phyloP scores from a whole-genome alignment of 352 stramenopile genomes.

The Pythium folliculosum region DNA sequence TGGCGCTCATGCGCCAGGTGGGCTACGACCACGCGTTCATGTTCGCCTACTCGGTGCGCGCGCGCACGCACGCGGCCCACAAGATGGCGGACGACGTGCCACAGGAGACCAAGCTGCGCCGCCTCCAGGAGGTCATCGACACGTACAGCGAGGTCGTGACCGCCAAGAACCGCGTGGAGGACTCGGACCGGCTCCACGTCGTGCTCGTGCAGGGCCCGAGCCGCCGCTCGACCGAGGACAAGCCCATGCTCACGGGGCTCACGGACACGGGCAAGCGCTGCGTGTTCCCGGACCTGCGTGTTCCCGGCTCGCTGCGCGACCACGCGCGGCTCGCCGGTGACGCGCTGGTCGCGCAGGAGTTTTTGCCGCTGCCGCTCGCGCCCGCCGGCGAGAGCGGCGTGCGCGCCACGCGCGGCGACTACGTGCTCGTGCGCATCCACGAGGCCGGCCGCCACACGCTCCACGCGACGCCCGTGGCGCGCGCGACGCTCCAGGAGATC shows the following conservation, averaged over 20 bases:
- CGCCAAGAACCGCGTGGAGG: conserved; percentile 88
- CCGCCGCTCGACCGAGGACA: conserved; percentile 71
- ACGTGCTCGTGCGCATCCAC: conserved; percentile 80
- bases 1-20: conserved; percentile 78
- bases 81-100: conserved; percentile 96
- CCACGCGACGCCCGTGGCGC: conserved; percentile 76
- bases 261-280: conserved; percentile 91
- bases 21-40: conserved; percentile 99
- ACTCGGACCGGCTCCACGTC: conserved; percentile 92
- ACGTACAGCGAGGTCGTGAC: conserved; percentile 92
- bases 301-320: conserved; percentile 52
- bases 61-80: conserved; percentile 94
- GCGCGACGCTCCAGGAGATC: conserved; percentile 73
- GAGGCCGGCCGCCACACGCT: conserved; percentile 84
- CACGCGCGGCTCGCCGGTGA: conserved; percentile 44
- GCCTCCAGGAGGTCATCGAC: conserved; percentile 96
- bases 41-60: conserved; percentile 98
- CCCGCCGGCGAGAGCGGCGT: conserved; percentile 35
- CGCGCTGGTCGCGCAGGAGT: conserved; percentile 34
- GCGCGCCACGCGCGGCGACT: conserved; percentile 66
- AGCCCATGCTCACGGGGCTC: conserved; percentile 80
- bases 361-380: conserved; percentile 43
- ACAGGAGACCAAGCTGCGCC: conserved; percentile 92
- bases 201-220: conserved; percentile 96
- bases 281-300: conserved; percentile 69